Evolutionary conservation across 495 filamentous ascomycete genomes (phyloP).

Genomic region (Hypoxylon fuscum): DNA sequence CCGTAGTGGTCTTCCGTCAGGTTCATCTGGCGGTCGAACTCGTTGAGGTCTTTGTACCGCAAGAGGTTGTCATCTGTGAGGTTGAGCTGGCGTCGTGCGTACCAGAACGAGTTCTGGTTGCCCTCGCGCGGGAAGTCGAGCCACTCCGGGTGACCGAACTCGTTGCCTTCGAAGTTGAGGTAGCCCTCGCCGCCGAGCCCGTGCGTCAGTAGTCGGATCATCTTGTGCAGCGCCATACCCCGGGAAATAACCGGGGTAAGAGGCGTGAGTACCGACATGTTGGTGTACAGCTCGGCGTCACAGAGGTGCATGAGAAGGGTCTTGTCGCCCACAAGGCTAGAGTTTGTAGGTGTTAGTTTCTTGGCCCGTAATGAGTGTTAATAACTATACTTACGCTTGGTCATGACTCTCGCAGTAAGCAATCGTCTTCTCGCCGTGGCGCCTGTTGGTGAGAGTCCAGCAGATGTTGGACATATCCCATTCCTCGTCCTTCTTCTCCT

Average conservation of each 20-base stretch:
- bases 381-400: slow-evolving; percentile 79
- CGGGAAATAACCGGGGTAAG: slow-evolving; percentile 91
- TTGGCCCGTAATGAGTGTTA: neutral
- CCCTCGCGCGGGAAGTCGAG: slow-evolving; percentile 96
- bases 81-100: slow-evolving; percentile 94
- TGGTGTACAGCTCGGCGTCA: slow-evolving; percentile 95
- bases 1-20: slow-evolving; percentile 84
- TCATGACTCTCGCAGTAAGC: slow-evolving; percentile 97
- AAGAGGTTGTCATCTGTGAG: slow-evolving; percentile 85
- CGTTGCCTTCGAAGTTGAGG: slow-evolving; percentile 98
- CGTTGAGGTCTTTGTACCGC: slow-evolving; percentile 91
- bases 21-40: slow-evolving; percentile 95
- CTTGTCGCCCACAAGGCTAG: slow-evolving; percentile 95
- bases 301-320: slow-evolving; percentile 97
- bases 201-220: slow-evolving; percentile 95
- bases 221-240: slow-evolving; percentile 92
- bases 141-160: slow-evolving; percentile 99
- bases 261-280: slow-evolving; percentile 88
- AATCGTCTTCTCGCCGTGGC: slow-evolving; percentile 98
- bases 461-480: slow-evolving; percentile 91
- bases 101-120: slow-evolving; percentile 96
- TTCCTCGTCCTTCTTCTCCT: slow-evolving; percentile 89
- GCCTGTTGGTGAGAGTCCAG: slow-evolving; percentile 88
- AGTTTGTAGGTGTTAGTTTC: slow-evolving; percentile 42
- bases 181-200: slow-evolving; percentile 95